Percentiles rank a stretch among this genome's conserved stretches.
Conservation (phyloP, 129 eudicot genomes). For the Artemisia annua region DNA sequence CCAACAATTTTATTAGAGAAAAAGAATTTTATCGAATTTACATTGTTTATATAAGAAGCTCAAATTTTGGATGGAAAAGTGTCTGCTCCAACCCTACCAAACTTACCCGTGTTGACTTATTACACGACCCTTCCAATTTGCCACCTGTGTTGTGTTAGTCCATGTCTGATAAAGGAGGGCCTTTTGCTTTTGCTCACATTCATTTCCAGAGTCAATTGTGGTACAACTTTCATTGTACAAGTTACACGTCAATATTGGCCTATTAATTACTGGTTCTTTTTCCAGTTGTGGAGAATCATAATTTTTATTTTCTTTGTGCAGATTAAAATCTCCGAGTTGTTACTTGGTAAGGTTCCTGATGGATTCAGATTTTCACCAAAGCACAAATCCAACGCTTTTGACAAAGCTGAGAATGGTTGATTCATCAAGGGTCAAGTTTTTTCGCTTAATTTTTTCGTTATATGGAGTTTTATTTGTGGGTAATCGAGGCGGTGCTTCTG, state of each 20-base stretch:
- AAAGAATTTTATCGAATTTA: too few relatives aligned
- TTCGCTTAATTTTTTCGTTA: too few relatives aligned
- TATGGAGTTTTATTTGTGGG: not conserved
- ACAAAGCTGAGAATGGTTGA: conserved; percentile 91
- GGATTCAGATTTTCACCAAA: conserved; percentile 91
- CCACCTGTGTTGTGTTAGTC: not conserved
- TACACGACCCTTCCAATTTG: too few relatives aligned
- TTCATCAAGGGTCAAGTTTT: not conserved
- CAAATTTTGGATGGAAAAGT: too few relatives aligned
- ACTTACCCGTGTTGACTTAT: too few relatives aligned
- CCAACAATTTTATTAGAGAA: too few relatives aligned
- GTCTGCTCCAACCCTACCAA: too few relatives aligned
- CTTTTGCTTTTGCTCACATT: not conserved
- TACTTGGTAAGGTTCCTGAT: conserved; percentile 93
- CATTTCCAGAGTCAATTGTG: not conserved
- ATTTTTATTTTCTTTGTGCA: conserved; percentile 28
- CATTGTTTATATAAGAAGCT: too few relatives aligned
- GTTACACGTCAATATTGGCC: too few relatives aligned
- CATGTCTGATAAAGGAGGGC: not conserved
- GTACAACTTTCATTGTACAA: not conserved
- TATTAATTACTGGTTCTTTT: not conserved
- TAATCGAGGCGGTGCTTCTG: not conserved
- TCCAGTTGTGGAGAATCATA: not conserved
- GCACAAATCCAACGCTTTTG: conserved; percentile 93
- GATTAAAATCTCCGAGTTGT: conserved; percentile 88